A percentile compares a stretch with the other conserved stretches of the same genome.
These are phyloP conservation scores for Trichoderma semiorbis DNA, from an alignment of 2,329 filamentous ascomycete species.

Conservation along the genomic window DNA sequence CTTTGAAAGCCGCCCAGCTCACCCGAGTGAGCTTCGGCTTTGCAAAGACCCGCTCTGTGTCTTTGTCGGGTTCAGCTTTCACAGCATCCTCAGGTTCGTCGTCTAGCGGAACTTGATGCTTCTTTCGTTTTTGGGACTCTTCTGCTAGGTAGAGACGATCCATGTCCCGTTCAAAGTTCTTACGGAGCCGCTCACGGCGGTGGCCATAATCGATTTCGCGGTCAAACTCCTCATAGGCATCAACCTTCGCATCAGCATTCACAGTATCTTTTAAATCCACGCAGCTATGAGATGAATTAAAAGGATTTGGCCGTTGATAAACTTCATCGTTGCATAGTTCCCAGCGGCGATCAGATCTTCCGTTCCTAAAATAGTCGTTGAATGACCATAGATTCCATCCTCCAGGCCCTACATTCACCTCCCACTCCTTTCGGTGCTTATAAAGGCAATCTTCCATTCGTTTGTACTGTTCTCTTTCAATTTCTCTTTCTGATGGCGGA, in stretches of 20 bases:
- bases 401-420: background rate
- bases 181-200: conserved; percentile 14
- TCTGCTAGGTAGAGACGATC: conserved; percentile 18
- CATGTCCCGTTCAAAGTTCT: conserved; percentile 20
- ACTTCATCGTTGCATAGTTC: background rate
- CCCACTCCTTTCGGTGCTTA: conserved; percentile 3
- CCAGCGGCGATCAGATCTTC: background rate
- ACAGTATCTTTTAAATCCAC: background rate
- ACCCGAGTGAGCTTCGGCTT: background rate
- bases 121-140: background rate
- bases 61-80: background rate
- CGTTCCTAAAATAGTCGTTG: background rate
- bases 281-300: background rate
- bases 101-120: background rate
- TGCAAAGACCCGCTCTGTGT: background rate
- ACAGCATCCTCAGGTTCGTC: background rate
- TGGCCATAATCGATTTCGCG: conserved; percentile 3
- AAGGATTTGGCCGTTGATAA: background rate
- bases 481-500: background rate
- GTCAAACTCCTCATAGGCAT: background rate
- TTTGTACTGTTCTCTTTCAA: background rate
- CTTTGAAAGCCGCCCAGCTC: background rate
- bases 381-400: background rate
- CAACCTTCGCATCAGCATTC: background rate
- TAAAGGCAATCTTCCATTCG: conserved; percentile 8